These are phyloP conservation scores for Boechera retrofracta DNA, from an alignment of 345 rosid genomes.

Conservation along the genomic window DNA sequence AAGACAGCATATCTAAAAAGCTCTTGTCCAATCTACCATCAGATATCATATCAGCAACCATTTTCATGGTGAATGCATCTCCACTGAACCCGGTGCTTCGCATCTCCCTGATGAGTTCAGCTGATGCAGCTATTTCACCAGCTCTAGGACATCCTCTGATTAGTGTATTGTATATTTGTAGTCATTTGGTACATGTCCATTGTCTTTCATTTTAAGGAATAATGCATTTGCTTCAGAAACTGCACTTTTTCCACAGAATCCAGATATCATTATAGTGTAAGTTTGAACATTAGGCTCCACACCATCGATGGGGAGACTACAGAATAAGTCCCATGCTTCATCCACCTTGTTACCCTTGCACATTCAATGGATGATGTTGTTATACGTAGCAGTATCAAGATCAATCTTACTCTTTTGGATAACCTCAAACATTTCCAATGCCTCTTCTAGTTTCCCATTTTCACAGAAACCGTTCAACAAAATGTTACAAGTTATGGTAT, in stretches of 20 bases:
- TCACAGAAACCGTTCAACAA: too few species aligned
- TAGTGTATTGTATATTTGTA: neutral
- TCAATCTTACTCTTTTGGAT: too few species aligned
- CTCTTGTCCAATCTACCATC: slow-evolving; percentile 10
- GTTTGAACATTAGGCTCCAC: slow-evolving; percentile 1
- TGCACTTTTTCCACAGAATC: too few species aligned
- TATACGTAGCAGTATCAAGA: too few species aligned
- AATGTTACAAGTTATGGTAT: too few species aligned
- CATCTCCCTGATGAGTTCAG: neutral
- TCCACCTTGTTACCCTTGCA: neutral
- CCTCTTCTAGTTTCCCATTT: too few species aligned
- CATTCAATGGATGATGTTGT: neutral
- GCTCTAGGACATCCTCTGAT: neutral
- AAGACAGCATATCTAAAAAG: neutral
- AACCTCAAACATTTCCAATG: too few species aligned
- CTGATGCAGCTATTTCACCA: neutral
- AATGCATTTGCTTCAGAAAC: too few species aligned
- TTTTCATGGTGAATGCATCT: neutral
- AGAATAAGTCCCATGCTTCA: neutral
- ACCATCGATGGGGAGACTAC: neutral
- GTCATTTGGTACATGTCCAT: neutral
- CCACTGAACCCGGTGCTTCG: neutral
- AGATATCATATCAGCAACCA: neutral
- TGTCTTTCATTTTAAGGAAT: neutral
- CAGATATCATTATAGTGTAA: neutral